phyloP scores from a whole-genome alignment of 1,139 yeast species.

The Kodamaea ohmeri region DNA sequence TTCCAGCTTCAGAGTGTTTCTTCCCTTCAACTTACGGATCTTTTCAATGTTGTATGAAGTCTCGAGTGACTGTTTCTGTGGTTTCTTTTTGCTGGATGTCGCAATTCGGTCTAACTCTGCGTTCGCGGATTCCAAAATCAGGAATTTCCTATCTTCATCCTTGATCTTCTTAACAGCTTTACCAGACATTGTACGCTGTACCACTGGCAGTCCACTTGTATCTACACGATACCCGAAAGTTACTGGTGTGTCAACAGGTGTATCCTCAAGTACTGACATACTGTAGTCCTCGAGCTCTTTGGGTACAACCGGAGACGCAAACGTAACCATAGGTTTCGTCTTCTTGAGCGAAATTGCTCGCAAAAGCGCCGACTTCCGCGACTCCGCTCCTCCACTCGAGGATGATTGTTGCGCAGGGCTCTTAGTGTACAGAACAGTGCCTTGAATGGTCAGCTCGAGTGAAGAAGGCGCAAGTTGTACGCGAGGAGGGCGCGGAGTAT shows the following conservation, averaged over 20 bases:
- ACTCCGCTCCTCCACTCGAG: background rate
- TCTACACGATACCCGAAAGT: conserved; percentile 8
- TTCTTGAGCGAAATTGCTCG: conserved; percentile 8
- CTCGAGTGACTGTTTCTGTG: conserved; percentile 10
- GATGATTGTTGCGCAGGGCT: background rate
- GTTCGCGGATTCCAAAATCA: conserved; percentile 7
- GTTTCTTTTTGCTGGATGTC: conserved; percentile 1
- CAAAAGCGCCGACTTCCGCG: conserved; percentile 1
- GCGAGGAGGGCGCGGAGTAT: too few relatives aligned
- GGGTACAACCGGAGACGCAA: conserved; percentile 1
- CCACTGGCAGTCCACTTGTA: background rate
- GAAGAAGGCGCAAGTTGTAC: too few relatives aligned
- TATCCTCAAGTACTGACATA: conserved; percentile 8
- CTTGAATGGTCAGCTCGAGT: background rate
- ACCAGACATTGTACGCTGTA: background rate
- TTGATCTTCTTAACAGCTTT: conserved; percentile 2
- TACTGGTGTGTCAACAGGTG: background rate
- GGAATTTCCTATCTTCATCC: conserved; percentile 5
- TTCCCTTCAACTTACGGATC: conserved; percentile 4
- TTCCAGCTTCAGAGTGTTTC: conserved; percentile 2
- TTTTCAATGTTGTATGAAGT: conserved; percentile 9
- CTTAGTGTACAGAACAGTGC: background rate
- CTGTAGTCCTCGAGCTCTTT: conserved; percentile 6
- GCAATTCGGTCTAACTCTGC: conserved; percentile 6
- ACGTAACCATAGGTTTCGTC: conserved; percentile 4